Evolutionary conservation across 352 stramenopile genomes (phyloP).

Genomic region (Hyaloperonospora arabidopsidis): DNA sequence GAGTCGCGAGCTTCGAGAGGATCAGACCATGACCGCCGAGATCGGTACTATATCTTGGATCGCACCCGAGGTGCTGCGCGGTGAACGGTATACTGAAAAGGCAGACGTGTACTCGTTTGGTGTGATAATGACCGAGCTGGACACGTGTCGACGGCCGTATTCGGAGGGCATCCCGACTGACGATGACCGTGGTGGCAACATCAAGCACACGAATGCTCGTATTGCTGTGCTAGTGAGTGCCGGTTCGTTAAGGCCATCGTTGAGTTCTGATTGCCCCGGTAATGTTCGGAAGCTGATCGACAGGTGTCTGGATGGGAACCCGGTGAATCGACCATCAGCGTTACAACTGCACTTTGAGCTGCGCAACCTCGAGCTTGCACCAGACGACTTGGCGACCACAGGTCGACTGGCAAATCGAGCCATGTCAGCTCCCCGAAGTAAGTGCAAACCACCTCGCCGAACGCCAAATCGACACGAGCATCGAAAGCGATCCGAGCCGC

Average conservation of each 20-base stretch:
- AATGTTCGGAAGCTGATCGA: conserved; percentile 36
- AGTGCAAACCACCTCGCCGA: conserved; percentile 6
- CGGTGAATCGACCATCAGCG: conserved; percentile 41
- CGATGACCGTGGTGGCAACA: conserved; percentile 15
- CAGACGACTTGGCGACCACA: conserved; percentile 18
- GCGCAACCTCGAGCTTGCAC: conserved; percentile 26
- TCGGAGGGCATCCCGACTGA: conserved; percentile 26
- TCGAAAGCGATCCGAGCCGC: conserved; percentile 10
- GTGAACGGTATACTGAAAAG: conserved; percentile 55
- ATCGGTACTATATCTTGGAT: conserved; percentile 58
- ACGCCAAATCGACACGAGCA: not conserved
- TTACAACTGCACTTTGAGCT: conserved; percentile 66
- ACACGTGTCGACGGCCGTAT: conserved; percentile 37
- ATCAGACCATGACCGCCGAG: conserved; percentile 40
- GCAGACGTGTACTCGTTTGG: conserved; percentile 74
- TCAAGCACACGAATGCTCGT: conserved; percentile 33
- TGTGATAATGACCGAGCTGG: conserved; percentile 47
- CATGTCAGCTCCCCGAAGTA: conserved; percentile 13
- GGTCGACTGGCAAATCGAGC: conserved; percentile 4
- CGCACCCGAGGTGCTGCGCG: conserved; percentile 57
- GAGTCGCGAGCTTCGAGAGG: conserved; percentile 30
- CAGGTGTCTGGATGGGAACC: conserved; percentile 44
- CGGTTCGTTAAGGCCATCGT: conserved; percentile 33
- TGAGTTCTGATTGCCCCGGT: conserved; percentile 40
- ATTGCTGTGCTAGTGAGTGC: conserved; percentile 54